Conservation (phyloP, 129 eudicot species). For the Glebionis coronaria region DNA sequence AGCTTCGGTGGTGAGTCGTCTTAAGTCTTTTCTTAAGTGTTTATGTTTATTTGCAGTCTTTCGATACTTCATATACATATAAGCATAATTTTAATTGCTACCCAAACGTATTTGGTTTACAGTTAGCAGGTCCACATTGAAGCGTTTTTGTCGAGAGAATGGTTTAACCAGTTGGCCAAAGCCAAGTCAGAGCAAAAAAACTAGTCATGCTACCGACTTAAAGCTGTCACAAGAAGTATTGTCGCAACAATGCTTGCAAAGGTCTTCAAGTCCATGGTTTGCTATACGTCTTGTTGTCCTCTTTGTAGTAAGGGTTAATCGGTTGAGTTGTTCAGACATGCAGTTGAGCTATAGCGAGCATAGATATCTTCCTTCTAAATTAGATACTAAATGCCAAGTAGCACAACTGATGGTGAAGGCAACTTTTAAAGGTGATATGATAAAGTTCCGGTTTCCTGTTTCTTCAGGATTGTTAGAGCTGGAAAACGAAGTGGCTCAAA, state of each 20-base stretch:
- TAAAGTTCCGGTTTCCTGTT: too few relatives aligned
- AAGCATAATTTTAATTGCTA: background rate
- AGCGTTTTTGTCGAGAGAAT: slow-evolving; percentile 13
- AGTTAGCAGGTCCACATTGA: slow-evolving; percentile 10
- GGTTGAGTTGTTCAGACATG: slow-evolving; percentile 7
- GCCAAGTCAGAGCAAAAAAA: background rate
- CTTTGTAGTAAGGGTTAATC: background rate
- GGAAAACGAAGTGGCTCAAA: too few relatives aligned
- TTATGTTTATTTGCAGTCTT: background rate
- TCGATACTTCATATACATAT: background rate
- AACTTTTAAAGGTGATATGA: background rate
- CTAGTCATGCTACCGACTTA: background rate
- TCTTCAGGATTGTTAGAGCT: too few relatives aligned
- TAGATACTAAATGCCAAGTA: too few relatives aligned
- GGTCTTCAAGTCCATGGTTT: background rate
- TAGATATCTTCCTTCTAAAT: too few relatives aligned
- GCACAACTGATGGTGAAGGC: background rate
- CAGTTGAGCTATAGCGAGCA: background rate
- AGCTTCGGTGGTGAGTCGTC: too few relatives aligned
- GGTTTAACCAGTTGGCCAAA: background rate
- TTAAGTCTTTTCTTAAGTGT: background rate
- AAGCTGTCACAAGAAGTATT: background rate
- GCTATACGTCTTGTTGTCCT: too few relatives aligned
- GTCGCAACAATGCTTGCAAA: background rate
- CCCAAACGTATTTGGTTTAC: background rate